Evolutionary conservation across 2,329 filamentous ascomycete species (phyloP).

Genomic region (Colletotrichum eleusines): DNA sequence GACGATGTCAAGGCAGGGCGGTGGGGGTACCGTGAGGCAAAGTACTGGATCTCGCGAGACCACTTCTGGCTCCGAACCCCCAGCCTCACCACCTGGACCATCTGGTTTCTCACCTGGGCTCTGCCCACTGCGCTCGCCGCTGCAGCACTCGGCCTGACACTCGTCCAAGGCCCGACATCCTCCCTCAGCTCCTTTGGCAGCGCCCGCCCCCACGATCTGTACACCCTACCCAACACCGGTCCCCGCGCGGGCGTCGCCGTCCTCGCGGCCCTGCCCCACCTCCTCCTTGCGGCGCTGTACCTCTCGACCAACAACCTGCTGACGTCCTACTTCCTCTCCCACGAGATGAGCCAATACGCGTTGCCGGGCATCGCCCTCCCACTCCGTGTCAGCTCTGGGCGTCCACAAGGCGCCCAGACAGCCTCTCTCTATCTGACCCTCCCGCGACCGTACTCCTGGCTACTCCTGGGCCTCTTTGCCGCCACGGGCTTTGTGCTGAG

Average conservation of each 20-base stretch:
- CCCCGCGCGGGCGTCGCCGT: constrained; percentile 51
- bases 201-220: constrained; percentile 52
- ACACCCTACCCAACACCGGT: constrained; percentile 44
- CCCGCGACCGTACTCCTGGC: constrained; percentile 59
- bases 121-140: constrained; percentile 53
- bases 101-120: constrained; percentile 56
- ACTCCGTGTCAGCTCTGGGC: constrained; percentile 61
- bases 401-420: constrained; percentile 58
- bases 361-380: constrained; percentile 46
- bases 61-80: constrained; percentile 61
- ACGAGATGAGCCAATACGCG: constrained; percentile 62
- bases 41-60: constrained; percentile 55
- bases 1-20: constrained; percentile 56
- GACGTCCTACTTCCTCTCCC: constrained; percentile 61
- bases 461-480: constrained; percentile 58
- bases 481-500: constrained; percentile 61
- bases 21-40: constrained; percentile 58
- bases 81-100: constrained; percentile 57
- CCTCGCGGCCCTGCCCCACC: constrained; percentile 61
- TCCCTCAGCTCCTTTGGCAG: constrained; percentile 55
- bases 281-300: constrained; percentile 62
- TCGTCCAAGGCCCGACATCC: constrained; percentile 48
- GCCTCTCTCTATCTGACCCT: constrained; percentile 64
- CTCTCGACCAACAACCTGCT: constrained; percentile 61
- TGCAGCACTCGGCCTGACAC: constrained; percentile 54